Conservation (phyloP, 352 stramenopile species). For the Thalassiosira sp. region DNA sequence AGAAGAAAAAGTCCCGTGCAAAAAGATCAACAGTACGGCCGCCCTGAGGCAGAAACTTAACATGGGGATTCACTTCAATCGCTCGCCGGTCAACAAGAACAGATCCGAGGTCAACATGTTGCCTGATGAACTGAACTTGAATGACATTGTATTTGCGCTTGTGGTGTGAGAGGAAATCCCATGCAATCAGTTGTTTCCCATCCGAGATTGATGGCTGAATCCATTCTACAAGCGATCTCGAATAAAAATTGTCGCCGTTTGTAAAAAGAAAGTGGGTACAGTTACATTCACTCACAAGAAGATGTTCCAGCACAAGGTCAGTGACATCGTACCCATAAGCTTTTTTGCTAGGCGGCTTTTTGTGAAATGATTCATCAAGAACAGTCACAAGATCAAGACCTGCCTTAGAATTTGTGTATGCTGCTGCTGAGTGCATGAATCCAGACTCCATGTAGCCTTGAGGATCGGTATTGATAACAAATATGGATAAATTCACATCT, state of each 20-base stretch:
- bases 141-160: not conserved
- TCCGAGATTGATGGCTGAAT: not conserved
- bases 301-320: not conserved
- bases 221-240: not conserved
- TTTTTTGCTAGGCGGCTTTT: not conserved
- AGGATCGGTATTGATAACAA: not conserved
- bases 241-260: not conserved
- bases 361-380: not conserved
- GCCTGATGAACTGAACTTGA: not conserved
- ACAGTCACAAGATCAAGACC: not conserved
- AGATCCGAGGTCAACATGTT: not conserved
- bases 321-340: not conserved
- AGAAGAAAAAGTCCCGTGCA: not conserved
- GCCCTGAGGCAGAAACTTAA: not conserved
- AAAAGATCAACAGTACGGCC: not conserved
- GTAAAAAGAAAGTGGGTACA: not conserved
- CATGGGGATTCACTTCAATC: not conserved
- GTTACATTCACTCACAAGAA: not conserved
- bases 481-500: not conserved
- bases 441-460: not conserved
- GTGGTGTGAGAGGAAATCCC: not conserved
- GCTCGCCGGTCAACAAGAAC: not conserved
- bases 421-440: not conserved
- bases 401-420: not conserved
- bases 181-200: not conserved